Base-by-base conservation (phyloP, 2,329 filamentous ascomycete genomes). In the Microdochium nivale region DNA sequence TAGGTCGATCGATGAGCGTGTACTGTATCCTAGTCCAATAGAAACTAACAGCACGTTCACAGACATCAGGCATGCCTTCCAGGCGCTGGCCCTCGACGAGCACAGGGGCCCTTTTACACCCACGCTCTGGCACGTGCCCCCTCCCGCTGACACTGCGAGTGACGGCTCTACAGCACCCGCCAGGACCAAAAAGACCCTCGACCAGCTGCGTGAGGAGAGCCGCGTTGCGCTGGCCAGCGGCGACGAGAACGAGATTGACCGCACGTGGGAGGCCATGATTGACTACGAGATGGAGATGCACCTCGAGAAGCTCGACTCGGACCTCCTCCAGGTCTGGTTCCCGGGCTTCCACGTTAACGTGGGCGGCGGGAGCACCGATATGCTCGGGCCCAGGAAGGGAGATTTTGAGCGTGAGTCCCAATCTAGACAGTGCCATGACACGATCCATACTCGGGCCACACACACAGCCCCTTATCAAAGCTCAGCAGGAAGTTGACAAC, bases 251-350 rank as follows among this genome's bases (percentile, higher is more conserved):
- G 19, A 48, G 1, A 23, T 25, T 2, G 32, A 24, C 3, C 25
- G 27, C 2, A 30, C 52, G 11, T 55, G 54, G 54, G 44, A 25
- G 5, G 54, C 47, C 19, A 25, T 53, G 40, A 47, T 55, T 16
- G 53, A 55, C 46, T 53, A 48, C 30, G 52, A 55, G 27, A 55
- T 55, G 54, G 49, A 54, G 21, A 49, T 53, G 11, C 25, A 54
- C 16, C 47, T 55, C 3, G 43, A 51, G 3, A 47, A 43, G 8
- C 25, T 40, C 19, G 40, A 54, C 25, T 54, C 58, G 2, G 52
- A 67, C 25, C 61, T 79, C 25, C 67, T 70, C n/a, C 77, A 80
- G 59, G 73, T 75, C 9, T 80, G 78, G 78, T 80, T 80, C 51
- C 76, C 77, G 0, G 78, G 78, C 10, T 71, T 69, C 25, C 78